These are phyloP conservation scores for Monoraphidium neglectum DNA, from an alignment of 139 green algal species.

Conservation along the genomic window DNA sequence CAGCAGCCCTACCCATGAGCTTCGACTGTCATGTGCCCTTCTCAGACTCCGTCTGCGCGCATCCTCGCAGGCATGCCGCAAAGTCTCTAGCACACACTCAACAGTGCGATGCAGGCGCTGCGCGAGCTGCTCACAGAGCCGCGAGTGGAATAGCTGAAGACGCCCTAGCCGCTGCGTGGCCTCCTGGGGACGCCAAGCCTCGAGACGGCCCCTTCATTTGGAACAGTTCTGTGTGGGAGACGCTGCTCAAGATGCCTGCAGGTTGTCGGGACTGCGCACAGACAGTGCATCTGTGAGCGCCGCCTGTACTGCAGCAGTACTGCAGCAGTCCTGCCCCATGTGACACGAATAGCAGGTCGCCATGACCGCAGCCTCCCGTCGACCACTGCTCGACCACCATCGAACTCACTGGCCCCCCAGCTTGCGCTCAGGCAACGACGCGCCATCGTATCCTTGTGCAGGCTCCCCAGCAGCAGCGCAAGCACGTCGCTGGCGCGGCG, in stretches of 20 bases:
- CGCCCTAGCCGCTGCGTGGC: constrained; percentile 55
- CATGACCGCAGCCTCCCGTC: too few relatives aligned
- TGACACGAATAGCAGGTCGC: too few relatives aligned
- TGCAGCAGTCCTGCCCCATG: neutral
- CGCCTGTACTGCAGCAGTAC: too few relatives aligned
- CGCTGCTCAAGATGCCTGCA: constrained; percentile 64
- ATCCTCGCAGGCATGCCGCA: constrained; percentile 46
- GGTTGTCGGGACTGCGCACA: neutral
- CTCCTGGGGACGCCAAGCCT: constrained; percentile 59
- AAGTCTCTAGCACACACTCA: constrained; percentile 31
- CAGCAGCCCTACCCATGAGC: too few relatives aligned
- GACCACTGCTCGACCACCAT: too few relatives aligned
- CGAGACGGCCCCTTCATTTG: constrained; percentile 81
- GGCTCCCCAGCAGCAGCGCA: constrained; percentile 1
- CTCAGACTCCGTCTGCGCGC: too few relatives aligned
- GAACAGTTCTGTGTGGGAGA: constrained; percentile 79
- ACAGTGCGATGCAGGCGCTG: constrained; percentile 51
- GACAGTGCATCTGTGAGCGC: neutral
- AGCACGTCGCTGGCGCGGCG: constrained; percentile 5
- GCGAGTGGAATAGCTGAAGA: constrained; percentile 65
- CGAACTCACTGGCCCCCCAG: too few relatives aligned
- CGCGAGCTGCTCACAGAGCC: constrained; percentile 76
- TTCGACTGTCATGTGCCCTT: too few relatives aligned
- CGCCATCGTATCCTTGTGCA: too few relatives aligned
- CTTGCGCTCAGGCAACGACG: too few relatives aligned